Percentiles rank a stretch among this genome's conserved stretches.
Evolutionary conservation across 2,329 filamentous ascomycete genomes (phyloP).

Genomic region (Trichoderma sp.): DNA sequence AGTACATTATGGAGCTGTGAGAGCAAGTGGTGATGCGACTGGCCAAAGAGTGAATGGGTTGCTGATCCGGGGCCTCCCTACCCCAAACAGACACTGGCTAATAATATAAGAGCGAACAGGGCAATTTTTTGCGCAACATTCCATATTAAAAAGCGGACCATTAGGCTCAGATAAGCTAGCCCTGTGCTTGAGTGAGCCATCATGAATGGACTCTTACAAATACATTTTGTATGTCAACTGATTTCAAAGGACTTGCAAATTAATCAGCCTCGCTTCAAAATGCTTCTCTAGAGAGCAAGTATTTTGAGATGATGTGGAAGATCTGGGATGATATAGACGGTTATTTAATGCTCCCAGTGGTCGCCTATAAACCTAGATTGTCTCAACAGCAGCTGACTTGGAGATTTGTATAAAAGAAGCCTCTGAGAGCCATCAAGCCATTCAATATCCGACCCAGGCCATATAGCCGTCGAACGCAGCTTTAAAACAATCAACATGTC

Average conservation of each 20-base stretch:
- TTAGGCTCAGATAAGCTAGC: too few species aligned
- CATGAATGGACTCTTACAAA: background rate
- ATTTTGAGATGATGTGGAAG: background rate
- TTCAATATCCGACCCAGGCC: background rate
- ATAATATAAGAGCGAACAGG: background rate
- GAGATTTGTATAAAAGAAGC: background rate
- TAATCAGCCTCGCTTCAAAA: background rate
- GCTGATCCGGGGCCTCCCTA: background rate
- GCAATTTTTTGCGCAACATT: background rate
- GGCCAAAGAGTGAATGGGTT: background rate
- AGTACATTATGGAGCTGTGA: background rate
- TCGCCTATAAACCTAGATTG: background rate
- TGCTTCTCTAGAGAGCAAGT: background rate
- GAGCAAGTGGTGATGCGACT: background rate
- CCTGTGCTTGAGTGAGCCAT: background rate
- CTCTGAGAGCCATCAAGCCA: background rate
- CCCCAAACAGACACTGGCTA: background rate
- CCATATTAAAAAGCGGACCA: too few species aligned
- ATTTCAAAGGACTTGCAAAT: background rate
- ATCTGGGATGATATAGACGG: background rate
- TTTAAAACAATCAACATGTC: background rate
- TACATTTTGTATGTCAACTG: background rate
- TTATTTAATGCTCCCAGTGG: background rate
- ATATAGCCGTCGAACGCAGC: background rate
- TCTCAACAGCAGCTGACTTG: background rate